Evolutionary conservation across 192 early-diverging fungal genomes (phyloP).

Genomic region (Linnemannia exigua): DNA sequence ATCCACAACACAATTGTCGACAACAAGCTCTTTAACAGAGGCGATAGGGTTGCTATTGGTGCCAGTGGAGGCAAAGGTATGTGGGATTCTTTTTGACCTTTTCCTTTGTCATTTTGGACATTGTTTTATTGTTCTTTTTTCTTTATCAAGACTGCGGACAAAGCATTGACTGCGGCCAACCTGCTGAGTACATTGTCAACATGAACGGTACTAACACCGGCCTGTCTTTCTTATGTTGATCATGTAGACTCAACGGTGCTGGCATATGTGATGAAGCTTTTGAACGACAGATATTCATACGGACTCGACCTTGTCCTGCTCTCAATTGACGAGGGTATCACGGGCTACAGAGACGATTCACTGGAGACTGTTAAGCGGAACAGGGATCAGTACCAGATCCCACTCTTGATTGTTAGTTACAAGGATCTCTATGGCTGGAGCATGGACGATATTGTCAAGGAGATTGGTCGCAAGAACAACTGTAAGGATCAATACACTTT

Average conservation of each 20-base stretch:
- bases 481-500: slow-evolving; percentile 61
- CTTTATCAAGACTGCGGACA: slow-evolving; percentile 11
- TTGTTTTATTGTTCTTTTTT: slow-evolving; percentile 12
- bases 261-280: slow-evolving; percentile 92
- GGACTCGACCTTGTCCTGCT: slow-evolving; percentile 92
- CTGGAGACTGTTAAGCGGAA: slow-evolving; percentile 98
- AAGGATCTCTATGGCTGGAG: slow-evolving; percentile 97
- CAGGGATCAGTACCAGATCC: slow-evolving; percentile 92
- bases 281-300: slow-evolving; percentile 95
- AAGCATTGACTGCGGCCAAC: not conserved
- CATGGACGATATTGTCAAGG: slow-evolving; percentile 97
- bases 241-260: slow-evolving; percentile 92
- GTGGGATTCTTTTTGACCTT: not conserved
- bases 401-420: slow-evolving; percentile 95
- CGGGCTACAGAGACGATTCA: slow-evolving; percentile 98
- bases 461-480: slow-evolving; percentile 97
- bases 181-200: not conserved
- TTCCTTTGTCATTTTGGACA: not conserved
- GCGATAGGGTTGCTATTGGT: slow-evolving; percentile 94
- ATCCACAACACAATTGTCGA: slow-evolving; percentile 93
- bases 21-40: slow-evolving; percentile 85
- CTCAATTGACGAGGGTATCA: slow-evolving; percentile 98
- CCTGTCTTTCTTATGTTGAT: too few species aligned
- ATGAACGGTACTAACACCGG: not conserved
- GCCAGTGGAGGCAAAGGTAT: slow-evolving; percentile 94